Percentiles rank a stretch among this genome's conserved stretches.
These are phyloP conservation scores for Lichtheimia corymbifera DNA, from an alignment of 371 early-diverging fungal genomes.

Conservation along the genomic window DNA sequence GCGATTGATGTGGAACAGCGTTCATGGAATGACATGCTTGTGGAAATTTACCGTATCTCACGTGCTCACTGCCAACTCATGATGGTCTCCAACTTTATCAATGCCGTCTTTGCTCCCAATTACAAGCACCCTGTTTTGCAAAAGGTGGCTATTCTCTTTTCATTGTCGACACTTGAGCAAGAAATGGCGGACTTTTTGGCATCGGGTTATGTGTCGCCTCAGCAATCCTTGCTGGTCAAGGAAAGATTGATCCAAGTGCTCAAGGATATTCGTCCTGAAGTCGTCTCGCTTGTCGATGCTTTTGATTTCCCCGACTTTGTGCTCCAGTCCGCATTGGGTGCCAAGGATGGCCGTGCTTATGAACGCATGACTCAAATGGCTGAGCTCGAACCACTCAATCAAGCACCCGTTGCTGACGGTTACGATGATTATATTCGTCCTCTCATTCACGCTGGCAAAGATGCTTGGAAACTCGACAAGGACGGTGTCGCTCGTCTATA, in stretches of 20 bases:
- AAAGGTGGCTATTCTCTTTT: constrained; percentile 32
- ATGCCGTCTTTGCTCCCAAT: constrained; percentile 36
- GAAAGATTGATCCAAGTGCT: constrained; percentile 44
- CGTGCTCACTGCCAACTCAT: constrained; percentile 70
- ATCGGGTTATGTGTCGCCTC: constrained; percentile 50
- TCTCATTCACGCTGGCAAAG: constrained; percentile 42
- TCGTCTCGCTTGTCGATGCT: constrained; percentile 71
- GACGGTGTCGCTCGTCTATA: constrained; percentile 42
- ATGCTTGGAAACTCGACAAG: constrained; percentile 31
- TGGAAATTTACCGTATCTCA: constrained; percentile 59
- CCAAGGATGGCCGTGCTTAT: constrained; percentile 72
- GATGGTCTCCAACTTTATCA: constrained; percentile 61
- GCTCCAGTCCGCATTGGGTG: constrained; percentile 74
- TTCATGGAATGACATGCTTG: constrained; percentile 52
- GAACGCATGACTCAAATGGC: constrained; percentile 68
- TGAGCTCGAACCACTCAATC: constrained; percentile 71
- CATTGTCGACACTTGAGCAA: constrained; percentile 60
- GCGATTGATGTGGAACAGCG: constrained; percentile 35
- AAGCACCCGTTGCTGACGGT: constrained; percentile 40
- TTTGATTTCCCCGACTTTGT: constrained; percentile 72
- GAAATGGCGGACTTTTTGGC: constrained; percentile 67
- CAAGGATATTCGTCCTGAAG: constrained; percentile 66
- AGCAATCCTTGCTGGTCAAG: constrained; percentile 51
- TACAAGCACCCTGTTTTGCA: constrained; percentile 10
- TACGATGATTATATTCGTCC: constrained; percentile 61